A percentile compares a stretch with the other conserved stretches of the same genome.
Conservation (phyloP, 2,329 filamentous ascomycete genomes). For the Berkeleyomyces rouxiae region DNA sequence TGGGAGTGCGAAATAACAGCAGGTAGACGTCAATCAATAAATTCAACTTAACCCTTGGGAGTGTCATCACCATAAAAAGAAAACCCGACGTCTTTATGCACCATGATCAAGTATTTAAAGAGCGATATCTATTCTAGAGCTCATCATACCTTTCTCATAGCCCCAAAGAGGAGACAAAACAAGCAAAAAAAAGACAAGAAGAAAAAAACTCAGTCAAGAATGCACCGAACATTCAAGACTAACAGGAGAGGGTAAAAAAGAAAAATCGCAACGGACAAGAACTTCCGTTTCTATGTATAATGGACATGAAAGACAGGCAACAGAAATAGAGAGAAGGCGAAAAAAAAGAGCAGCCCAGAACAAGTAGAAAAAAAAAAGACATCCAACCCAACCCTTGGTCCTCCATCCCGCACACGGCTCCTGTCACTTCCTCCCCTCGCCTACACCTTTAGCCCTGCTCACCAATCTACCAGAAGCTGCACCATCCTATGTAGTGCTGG, state of each 20-base stretch:
- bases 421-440: not conserved
- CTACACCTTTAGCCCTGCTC: not conserved
- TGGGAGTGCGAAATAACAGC: too few relatives aligned
- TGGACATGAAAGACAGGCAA: not conserved
- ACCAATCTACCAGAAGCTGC: constrained; percentile 71
- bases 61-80: too few relatives aligned
- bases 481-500: constrained; percentile 98
- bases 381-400: not conserved
- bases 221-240: not conserved
- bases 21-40: not conserved
- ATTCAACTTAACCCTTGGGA: too few relatives aligned
- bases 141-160: not conserved
- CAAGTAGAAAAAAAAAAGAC: not conserved
- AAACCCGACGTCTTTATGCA: too few relatives aligned
- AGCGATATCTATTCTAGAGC: not conserved
- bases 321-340: not conserved
- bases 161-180: not conserved
- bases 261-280: constrained; percentile 1
- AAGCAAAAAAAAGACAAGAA: not conserved
- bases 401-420: not conserved
- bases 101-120: too few relatives aligned
- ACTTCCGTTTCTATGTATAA: not conserved
- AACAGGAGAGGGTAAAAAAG: not conserved
- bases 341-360: not conserved
- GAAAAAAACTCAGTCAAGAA: not conserved